Conservation (phyloP, 2,329 filamentous ascomycete genomes). For the Paecilomyces niveus region DNA sequence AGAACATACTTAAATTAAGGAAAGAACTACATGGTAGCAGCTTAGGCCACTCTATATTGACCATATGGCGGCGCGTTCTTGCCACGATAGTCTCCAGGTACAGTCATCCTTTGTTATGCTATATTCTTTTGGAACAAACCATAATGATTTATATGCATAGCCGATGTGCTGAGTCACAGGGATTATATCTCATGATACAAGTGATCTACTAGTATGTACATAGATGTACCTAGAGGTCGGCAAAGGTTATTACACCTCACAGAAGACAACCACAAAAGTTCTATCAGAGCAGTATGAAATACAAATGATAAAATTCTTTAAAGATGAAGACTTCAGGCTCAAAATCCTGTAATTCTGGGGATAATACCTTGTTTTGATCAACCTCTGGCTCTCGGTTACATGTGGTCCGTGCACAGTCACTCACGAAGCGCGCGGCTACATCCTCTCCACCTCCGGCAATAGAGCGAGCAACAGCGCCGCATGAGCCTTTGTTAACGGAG, state of each 20-base stretch:
- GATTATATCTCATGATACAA: background rate
- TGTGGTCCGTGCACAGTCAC: constrained; percentile 2
- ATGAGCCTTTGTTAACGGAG: constrained; percentile 9
- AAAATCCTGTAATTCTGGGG: background rate
- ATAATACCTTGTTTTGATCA: background rate
- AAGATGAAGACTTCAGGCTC: background rate
- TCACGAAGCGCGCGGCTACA: constrained; percentile 11
- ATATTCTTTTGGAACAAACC: no score
- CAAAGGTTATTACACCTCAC: background rate
- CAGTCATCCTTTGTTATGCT: no score
- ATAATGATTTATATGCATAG: background rate
- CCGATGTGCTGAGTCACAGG: background rate
- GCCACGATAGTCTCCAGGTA: no score
- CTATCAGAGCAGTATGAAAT: background rate
- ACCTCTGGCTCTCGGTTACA: background rate
- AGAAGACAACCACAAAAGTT: background rate
- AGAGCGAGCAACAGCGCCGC: constrained; percentile 14
- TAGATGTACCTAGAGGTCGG: background rate
- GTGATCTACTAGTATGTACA: background rate
- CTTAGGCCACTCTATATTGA: no score
- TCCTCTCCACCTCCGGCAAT: constrained; percentile 22
- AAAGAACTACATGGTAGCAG: no score
- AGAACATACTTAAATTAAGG: no score
- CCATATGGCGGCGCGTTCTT: no score
- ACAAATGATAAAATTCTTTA: background rate